These are phyloP conservation scores for Pythium guiyangense DNA, from an alignment of 352 stramenopile genomes.

Conservation along the genomic window DNA sequence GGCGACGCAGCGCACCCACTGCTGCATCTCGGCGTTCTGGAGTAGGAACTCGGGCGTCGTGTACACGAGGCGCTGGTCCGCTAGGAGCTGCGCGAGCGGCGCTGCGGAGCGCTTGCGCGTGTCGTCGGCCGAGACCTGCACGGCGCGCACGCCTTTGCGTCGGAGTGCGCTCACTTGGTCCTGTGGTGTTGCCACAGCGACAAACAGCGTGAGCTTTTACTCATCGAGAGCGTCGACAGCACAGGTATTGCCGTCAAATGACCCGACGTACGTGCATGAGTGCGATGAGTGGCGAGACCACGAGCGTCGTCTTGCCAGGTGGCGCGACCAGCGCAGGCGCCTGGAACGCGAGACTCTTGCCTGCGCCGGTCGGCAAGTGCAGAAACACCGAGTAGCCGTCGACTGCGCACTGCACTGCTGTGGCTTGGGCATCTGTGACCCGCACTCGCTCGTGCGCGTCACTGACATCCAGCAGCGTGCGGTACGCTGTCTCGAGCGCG, in stretches of 20 bases:
- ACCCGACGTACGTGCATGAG: conserved; percentile 74
- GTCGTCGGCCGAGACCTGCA: conserved; percentile 39
- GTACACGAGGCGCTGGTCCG: conserved; percentile 59
- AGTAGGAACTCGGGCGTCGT: conserved; percentile 78
- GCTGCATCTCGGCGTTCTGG: conserved; percentile 52
- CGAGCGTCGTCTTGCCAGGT: conserved; percentile 37
- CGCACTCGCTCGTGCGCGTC: conserved; percentile 13
- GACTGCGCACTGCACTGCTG: conserved; percentile 34
- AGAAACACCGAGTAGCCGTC: conserved; percentile 67
- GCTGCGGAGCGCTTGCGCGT: conserved; percentile 5
- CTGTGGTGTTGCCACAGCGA: conserved; percentile 20
- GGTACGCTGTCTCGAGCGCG: conserved; percentile 32
- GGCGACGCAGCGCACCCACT: conserved; percentile 29
- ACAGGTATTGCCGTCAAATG: too few species aligned
- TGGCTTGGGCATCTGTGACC: conserved; percentile 36
- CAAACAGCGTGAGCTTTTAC: background rate
- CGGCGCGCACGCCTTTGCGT: conserved; percentile 45
- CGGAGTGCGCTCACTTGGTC: conserved; percentile 68
- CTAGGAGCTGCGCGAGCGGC: conserved; percentile 32
- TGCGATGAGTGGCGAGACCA: conserved; percentile 71
- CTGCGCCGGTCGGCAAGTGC: conserved; percentile 66
- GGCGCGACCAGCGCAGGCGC: conserved; percentile 50
- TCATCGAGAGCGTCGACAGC: too few species aligned
- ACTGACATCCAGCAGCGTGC: conserved; percentile 29
- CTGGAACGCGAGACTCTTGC: conserved; percentile 83